Evolutionary conservation across 805 yeast species (phyloP).

Genomic region (Sugiyamaella boreocaroliniensis): DNA sequence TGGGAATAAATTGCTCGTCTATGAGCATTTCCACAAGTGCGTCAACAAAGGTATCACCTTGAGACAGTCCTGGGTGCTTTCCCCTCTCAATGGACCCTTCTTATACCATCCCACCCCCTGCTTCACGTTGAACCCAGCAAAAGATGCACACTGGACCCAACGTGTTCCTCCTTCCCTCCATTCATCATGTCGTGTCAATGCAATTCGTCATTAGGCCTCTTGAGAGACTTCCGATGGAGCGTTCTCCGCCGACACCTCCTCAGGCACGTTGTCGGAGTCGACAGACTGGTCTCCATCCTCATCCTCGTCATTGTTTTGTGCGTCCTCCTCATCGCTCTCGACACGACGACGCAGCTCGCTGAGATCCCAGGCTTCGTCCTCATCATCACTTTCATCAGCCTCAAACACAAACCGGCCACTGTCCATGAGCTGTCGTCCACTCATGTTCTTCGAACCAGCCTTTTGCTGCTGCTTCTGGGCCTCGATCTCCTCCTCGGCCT

Average conservation of each 20-base stretch:
- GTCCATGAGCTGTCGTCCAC: constrained; percentile 34
- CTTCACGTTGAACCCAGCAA: neutral
- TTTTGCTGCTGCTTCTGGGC: constrained; percentile 38
- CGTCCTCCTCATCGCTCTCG: constrained; percentile 13
- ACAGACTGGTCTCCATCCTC: neutral
- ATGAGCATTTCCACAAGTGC: too few relatives aligned
- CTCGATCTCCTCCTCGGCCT: constrained; percentile 29
- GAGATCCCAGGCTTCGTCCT: constrained; percentile 32
- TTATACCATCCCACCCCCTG: too few relatives aligned
- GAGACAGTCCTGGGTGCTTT: too few relatives aligned
- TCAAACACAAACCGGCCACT: constrained; percentile 34
- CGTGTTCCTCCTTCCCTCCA: too few relatives aligned
- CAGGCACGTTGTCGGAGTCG: neutral
- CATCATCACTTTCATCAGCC: constrained; percentile 26
- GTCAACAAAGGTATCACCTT: too few relatives aligned
- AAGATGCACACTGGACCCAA: neutral
- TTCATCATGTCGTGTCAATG: neutral
- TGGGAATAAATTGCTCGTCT: too few relatives aligned
- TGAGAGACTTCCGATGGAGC: neutral
- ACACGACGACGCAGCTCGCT: constrained; percentile 32
- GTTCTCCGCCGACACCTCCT: neutral
- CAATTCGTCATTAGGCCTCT: neutral
- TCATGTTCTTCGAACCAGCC: constrained; percentile 20
- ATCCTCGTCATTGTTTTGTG: neutral
- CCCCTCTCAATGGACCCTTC: too few relatives aligned